Base-by-base conservation (phyloP, 164 flowering plant genomes). In the Umbilicus rupestris region DNA sequence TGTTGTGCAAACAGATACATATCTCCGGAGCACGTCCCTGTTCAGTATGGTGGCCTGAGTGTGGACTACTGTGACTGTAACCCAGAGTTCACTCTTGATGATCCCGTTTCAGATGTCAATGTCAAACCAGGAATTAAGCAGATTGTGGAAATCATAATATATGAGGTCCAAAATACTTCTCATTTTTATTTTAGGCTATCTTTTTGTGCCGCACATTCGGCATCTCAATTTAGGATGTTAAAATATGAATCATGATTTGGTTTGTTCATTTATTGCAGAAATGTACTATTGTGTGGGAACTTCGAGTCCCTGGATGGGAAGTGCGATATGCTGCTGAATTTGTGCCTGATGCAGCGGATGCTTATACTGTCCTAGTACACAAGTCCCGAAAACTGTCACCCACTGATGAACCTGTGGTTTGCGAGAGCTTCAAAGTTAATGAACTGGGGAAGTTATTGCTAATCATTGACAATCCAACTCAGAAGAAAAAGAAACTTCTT, bases 301-400 rank as follows among this genome's bases (percentile, higher is more conserved):
- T 83, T 1, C 79, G 88, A 7, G 91, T 86, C 0, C 83, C 84
- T 17, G 91, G 88, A 0, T 86, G 91, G 91, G 88, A 84, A 46
- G 88, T 84, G 68, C 80, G 78, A 62, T 84, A 83, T 65, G 69
- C 80, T 41, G 88, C 88, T 11, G 91, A 86, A 62, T 86, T 77
- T 71, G 85, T 81, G 41, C 91, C 91, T 0, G 69, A 70, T 19
- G 63, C 65, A 31, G 70, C 72, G 67, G 75, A 75, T 39, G 72
- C 37, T 7, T 84, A 86, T 57, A 78, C 83, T 0, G 66, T 86
- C 3, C 68, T 83, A 30, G 69, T 86, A 55, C 83, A 80, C 26
- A 86, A 84, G 73, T 31, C 83, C 2, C 76, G 55, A 55, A 83
- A 81, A 75, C 71, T 84, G 78, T 12, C 69, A 24, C 77, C 82